These are phyloP conservation scores for Candida wancherniae DNA, from an alignment of 805 yeast genomes.

Conservation along the genomic window DNA sequence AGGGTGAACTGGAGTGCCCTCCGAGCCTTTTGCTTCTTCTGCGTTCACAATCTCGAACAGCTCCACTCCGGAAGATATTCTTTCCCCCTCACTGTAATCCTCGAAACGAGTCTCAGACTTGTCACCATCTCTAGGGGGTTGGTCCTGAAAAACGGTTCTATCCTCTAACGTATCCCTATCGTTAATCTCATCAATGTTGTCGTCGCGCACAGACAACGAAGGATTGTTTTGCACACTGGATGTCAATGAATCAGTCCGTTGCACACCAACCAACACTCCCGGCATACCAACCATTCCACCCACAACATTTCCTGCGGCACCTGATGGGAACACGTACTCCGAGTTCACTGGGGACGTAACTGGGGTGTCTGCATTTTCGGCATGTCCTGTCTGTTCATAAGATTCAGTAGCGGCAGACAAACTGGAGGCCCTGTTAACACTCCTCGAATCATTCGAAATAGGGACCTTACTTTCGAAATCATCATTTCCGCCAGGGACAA, in stretches of 20 bases:
- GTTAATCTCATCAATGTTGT: slow-evolving; percentile 40
- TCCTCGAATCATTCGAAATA: too few species aligned
- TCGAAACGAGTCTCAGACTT: slow-evolving; percentile 14
- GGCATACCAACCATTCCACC: slow-evolving; percentile 42
- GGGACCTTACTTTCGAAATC: too few species aligned
- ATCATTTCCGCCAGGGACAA: too few species aligned
- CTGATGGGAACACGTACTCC: slow-evolving; percentile 41
- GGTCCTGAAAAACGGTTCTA: slow-evolving; percentile 6
- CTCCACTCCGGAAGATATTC: slow-evolving; percentile 42
- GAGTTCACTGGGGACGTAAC: slow-evolving; percentile 46
- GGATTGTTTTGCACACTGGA: slow-evolving; percentile 92
- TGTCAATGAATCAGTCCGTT: slow-evolving; percentile 76
- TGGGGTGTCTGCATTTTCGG: slow-evolving; percentile 41
- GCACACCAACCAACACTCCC: slow-evolving; percentile 41
- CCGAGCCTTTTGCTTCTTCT: slow-evolving; percentile 37
- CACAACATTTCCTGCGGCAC: slow-evolving; percentile 27
- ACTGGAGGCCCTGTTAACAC: slow-evolving; percentile 24
- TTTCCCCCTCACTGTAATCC: slow-evolving; percentile 34
- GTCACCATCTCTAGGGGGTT: slow-evolving; percentile 7
- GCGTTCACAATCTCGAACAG: slow-evolving; percentile 53
- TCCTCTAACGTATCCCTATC: slow-evolving; percentile 38
- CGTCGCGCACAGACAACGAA: slow-evolving; percentile 85
- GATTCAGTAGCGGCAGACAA: slow-evolving; percentile 31
- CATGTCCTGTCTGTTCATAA: slow-evolving; percentile 22
- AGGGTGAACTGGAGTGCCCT: slow-evolving; percentile 2